Evolutionary conservation across 108 stramenopile species (phyloP).

Genomic region (Schizochytrium sp.): DNA sequence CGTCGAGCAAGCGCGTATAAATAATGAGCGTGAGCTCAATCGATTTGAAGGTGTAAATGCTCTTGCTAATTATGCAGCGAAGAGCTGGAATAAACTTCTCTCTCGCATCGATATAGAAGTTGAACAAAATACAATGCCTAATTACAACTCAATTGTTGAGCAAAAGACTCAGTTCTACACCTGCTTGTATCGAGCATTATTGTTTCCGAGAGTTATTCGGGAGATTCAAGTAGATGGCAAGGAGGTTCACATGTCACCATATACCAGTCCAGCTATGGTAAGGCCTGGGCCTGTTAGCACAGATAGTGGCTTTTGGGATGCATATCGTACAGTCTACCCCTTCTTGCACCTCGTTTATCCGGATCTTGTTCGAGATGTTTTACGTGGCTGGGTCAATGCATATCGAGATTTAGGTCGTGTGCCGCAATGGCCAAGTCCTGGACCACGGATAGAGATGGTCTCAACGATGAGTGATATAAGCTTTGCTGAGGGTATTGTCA

Average conservation of each 20-base stretch:
- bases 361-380: conserved; percentile 51
- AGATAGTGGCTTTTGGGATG: conserved; percentile 71
- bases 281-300: conserved; percentile 60
- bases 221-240: conserved; percentile 3
- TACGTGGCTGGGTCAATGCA: conserved; percentile 67
- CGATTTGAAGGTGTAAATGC: neutral
- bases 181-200: conserved; percentile 64
- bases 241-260: conserved; percentile 63
- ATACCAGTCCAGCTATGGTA: neutral
- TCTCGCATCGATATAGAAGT: conserved; percentile 40
- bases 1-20: conserved; percentile 51
- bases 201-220: conserved; percentile 64
- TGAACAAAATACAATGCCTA: neutral
- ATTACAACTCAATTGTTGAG: neutral
- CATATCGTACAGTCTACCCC: conserved; percentile 68
- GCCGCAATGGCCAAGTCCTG: conserved; percentile 69
- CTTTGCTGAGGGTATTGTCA: conserved; percentile 67
- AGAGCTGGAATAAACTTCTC: conserved; percentile 62
- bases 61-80: neutral
- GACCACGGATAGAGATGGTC: conserved; percentile 65
- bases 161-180: conserved; percentile 62
- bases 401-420: conserved; percentile 65
- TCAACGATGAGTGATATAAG: conserved; percentile 68
- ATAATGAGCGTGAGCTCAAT: conserved; percentile 26
- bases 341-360: conserved; percentile 61